phyloP scores from a whole-genome alignment of 2,329 filamentous ascomycete genomes.

The Escovopsis sp. region DNA sequence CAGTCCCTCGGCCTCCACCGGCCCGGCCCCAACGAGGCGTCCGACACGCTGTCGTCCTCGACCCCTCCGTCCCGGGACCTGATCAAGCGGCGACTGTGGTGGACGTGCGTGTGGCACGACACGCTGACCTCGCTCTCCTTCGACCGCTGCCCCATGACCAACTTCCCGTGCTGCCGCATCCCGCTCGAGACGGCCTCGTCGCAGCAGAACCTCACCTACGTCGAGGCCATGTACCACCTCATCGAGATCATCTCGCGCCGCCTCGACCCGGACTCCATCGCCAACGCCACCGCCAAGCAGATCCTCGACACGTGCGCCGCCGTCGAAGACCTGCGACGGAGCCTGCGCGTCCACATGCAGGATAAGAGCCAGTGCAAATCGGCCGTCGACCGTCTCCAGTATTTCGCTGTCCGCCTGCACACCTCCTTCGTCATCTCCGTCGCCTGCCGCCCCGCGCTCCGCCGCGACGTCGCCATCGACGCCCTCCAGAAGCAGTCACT shows the following conservation, averaged over 20 bases:
- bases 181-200: slow-evolving; percentile 27
- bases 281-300: slow-evolving; percentile 32
- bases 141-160: slow-evolving; percentile 50
- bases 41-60: slow-evolving; percentile 28
- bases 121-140: slow-evolving; percentile 51
- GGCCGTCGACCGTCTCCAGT: slow-evolving; percentile 45
- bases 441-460: slow-evolving; percentile 45
- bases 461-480: slow-evolving; percentile 36
- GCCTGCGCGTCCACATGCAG: slow-evolving; percentile 35
- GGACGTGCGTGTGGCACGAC: slow-evolving; percentile 54
- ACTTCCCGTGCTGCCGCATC: slow-evolving; percentile 39
- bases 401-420: slow-evolving; percentile 49
- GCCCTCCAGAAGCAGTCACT: slow-evolving; percentile 37
- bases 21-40: slow-evolving; percentile 26
- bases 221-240: slow-evolving; percentile 50
- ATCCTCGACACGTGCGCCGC: slow-evolving; percentile 43
- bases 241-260: slow-evolving; percentile 44
- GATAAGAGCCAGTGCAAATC: slow-evolving; percentile 49
- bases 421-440: slow-evolving; percentile 51
- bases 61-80: slow-evolving; percentile 32
- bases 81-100: slow-evolving; percentile 42
- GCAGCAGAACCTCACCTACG: slow-evolving; percentile 38
- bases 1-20: slow-evolving; percentile 48
- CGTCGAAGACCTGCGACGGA: slow-evolving; percentile 34
- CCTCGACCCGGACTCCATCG: slow-evolving; percentile 37